phyloP scores from a whole-genome alignment of 805 yeast species.

The Zygosaccharomyces siamensis region DNA sequence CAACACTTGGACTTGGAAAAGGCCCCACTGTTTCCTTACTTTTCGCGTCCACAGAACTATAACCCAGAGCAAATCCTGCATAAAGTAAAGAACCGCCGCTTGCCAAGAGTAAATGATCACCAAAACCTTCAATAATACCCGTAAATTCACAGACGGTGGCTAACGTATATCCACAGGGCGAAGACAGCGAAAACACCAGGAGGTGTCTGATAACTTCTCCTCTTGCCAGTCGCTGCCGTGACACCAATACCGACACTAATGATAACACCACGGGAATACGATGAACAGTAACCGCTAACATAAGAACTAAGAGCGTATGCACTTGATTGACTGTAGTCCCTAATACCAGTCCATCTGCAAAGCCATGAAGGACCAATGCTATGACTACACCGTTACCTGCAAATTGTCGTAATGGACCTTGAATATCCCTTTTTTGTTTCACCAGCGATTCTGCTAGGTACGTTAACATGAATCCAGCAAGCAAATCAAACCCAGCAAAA shows the following conservation, averaged over 20 bases:
- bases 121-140: conserved; percentile 16
- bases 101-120: conserved; percentile 32
- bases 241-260: conserved; percentile 44
- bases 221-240: conserved; percentile 38
- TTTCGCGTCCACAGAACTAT: not conserved
- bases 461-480: conserved; percentile 48
- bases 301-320: conserved; percentile 40
- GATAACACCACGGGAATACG: conserved; percentile 65
- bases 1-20: conserved; percentile 1
- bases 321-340: conserved; percentile 47
- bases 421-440: conserved; percentile 23
- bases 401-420: conserved; percentile 30
- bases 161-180: conserved; percentile 33
- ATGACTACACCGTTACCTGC: conserved; percentile 47
- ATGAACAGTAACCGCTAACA: conserved; percentile 56
- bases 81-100: conserved; percentile 36
- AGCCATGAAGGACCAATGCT: conserved; percentile 55
- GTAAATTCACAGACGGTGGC: conserved; percentile 14
- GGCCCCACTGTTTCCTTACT: not conserved
- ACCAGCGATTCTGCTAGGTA: conserved; percentile 30
- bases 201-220: conserved; percentile 44
- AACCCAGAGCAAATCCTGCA: conserved; percentile 23
- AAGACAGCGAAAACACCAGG: conserved; percentile 34
- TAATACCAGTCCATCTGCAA: conserved; percentile 60
- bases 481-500: conserved; percentile 42